Evolutionary conservation across 2,329 filamentous ascomycete species (phyloP).

Genomic region (Aspergillus ustus): DNA sequence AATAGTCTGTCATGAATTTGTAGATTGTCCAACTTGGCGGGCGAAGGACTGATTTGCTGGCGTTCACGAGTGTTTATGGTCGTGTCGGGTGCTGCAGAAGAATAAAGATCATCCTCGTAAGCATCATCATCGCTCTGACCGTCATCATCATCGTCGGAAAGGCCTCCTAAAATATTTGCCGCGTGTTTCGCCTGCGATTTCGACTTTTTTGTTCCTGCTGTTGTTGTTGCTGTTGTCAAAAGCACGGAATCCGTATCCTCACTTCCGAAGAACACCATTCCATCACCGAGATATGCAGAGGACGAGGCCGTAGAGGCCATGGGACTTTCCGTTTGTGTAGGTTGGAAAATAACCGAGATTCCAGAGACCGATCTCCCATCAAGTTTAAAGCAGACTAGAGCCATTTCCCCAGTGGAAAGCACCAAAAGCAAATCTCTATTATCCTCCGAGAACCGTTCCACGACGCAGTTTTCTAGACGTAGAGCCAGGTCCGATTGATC

Average conservation of each 20-base stretch:
- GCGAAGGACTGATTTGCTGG: slow-evolving; percentile 25
- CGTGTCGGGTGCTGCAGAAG: slow-evolving; percentile 36
- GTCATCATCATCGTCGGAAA: slow-evolving; percentile 56
- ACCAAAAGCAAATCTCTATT: slow-evolving; percentile 85
- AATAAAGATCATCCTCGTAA: slow-evolving; percentile 59
- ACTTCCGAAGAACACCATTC: slow-evolving; percentile 81
- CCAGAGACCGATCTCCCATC: slow-evolving; percentile 92
- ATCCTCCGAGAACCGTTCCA: slow-evolving; percentile 77
- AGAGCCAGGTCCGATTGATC: slow-evolving; percentile 84
- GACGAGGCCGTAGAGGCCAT: slow-evolving; percentile 70
- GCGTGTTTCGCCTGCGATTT: slow-evolving; percentile 61
- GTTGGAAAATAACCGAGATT: slow-evolving; percentile 71
- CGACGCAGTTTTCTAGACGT: slow-evolving; percentile 77
- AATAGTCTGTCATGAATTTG: slow-evolving; percentile 75
- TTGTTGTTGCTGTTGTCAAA: slow-evolving; percentile 69
- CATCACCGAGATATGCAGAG: slow-evolving; percentile 68
- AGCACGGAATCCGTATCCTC: slow-evolving; percentile 81
- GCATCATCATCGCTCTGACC: slow-evolving; percentile 63
- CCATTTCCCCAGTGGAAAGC: slow-evolving; percentile 74
- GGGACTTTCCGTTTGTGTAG: slow-evolving; percentile 63
- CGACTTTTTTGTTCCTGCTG: slow-evolving; percentile 63
- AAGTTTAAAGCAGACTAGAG: slow-evolving; percentile 78
- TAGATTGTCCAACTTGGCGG: slow-evolving; percentile 67
- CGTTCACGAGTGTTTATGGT: slow-evolving; percentile 22
- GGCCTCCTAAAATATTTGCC: slow-evolving; percentile 54